Base-by-base conservation (phyloP, 768 basidiomycete genomes). In the Bullera alba region DNA sequence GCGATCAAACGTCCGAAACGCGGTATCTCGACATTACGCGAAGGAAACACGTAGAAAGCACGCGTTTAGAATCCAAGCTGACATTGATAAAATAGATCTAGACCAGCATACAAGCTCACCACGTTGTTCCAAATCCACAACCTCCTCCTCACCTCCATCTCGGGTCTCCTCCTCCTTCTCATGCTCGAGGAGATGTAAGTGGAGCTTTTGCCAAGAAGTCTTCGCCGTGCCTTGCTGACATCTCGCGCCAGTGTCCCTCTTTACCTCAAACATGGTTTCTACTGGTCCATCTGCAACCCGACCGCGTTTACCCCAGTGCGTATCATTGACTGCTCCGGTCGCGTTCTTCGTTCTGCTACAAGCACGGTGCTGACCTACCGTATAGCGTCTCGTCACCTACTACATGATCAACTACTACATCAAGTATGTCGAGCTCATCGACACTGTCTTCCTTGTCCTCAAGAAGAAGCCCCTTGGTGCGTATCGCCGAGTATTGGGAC, bases 351-450 rank as follows among this genome's bases (percentile, higher is more conserved):
- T 17, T 14, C 26, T 7, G 17, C 6, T 19, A 22, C 27, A 23
- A 28, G 42, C 22, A 16, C 21, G 22, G 22, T 15, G 3, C 50
- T n/a, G 17, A 39, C 8, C 8, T 26, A 15, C 34, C 8, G 36
- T 35, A 14, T 65, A 95, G 91, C 81, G 80, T 71, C 78, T 96
- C 72, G 86, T 96, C 76, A 85, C 91, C 67, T 96, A 87, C 77
- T 97, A 99, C 77, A 90, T 97, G 79, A 79, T 96, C 78, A 99
- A 99, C 78, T 99, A 97, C 77, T 91, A 84, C 75, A 88, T 95
- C 81, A 96, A 96, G 73, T 97, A 96, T 74, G 76, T 95, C 57
- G 95, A 99, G 75, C 81, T 97, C 52, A 73, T 93, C 57, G 95
- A 97, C 77, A 99, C 95, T 14, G 81, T 96, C 59, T 99, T 97